Evolutionary conservation across 2,329 filamentous ascomycete genomes (phyloP).

Genomic region (Sclerotiophoma versabilis): DNA sequence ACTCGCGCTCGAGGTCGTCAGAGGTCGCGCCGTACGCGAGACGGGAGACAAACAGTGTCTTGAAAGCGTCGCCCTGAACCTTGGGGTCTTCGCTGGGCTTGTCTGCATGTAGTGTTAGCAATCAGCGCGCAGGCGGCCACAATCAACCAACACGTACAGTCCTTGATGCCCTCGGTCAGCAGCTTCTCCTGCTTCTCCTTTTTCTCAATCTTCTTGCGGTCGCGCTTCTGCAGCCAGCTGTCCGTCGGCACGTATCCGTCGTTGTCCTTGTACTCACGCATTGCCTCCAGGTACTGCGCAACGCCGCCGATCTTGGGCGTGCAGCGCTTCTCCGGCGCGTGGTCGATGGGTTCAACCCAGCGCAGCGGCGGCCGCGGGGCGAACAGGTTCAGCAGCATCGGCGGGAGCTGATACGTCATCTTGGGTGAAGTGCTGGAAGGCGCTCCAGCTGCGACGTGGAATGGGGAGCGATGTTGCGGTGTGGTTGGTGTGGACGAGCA

Average conservation of each 20-base stretch:
- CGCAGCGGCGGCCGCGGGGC: conserved; percentile 90
- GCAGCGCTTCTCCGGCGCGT: conserved; percentile 80
- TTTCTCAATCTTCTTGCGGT: conserved; percentile 84
- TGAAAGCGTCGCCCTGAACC: conserved; percentile 91
- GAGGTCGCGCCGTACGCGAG: conserved; percentile 89
- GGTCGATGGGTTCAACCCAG: conserved; percentile 84
- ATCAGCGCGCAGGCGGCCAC: too few relatives aligned
- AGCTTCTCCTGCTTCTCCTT: conserved; percentile 70
- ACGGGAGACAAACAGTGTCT: conserved; percentile 89
- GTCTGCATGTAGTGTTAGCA: conserved; percentile 59
- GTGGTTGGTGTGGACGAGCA: conserved; percentile 28
- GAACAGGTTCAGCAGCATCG: conserved; percentile 91
- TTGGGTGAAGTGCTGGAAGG: conserved; percentile 44
- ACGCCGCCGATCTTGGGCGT: conserved; percentile 77
- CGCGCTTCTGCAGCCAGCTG: conserved; percentile 88
- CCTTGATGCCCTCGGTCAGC: conserved; percentile 67
- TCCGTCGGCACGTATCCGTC: conserved; percentile 83
- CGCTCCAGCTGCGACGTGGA: conserved; percentile 35
- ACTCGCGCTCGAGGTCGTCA: conserved; percentile 90
- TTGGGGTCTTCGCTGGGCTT: conserved; percentile 86
- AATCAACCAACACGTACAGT: conserved; percentile 61
- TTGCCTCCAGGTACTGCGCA: conserved; percentile 74
- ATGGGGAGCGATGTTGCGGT: conserved; percentile 7
- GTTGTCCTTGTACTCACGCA: conserved; percentile 79
- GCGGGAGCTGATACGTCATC: conserved; percentile 97